A percentile compares a stretch with the other conserved stretches of the same genome.
Conservation (phyloP, 306 rosid genomes). For the Vigna reflexopilosa region DNA sequence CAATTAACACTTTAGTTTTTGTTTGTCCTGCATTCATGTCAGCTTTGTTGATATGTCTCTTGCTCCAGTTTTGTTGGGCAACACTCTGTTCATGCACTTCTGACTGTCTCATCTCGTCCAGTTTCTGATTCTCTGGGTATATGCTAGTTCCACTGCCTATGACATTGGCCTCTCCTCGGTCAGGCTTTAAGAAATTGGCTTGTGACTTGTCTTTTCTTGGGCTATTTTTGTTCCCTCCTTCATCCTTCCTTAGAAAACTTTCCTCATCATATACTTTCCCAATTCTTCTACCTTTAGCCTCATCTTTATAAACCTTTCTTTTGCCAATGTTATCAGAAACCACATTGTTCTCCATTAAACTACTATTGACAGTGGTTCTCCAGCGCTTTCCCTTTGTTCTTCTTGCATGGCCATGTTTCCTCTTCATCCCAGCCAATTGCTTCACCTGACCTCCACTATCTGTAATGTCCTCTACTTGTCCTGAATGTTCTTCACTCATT, state of each 20-base stretch:
- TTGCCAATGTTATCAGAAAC: slow-evolving; percentile 33
- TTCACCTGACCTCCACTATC: slow-evolving; percentile 31
- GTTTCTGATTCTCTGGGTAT: slow-evolving; percentile 21
- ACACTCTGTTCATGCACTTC: slow-evolving; percentile 38
- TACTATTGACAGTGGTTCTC: slow-evolving; percentile 53
- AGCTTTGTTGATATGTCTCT: slow-evolving; percentile 37
- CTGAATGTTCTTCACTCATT: slow-evolving; percentile 29
- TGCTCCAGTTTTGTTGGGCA: slow-evolving; percentile 45
- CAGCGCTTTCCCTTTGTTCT: slow-evolving; percentile 54
- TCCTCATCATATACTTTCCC: slow-evolving; percentile 28
- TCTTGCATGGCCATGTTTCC: slow-evolving; percentile 47
- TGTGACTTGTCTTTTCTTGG: slow-evolving; percentile 33
- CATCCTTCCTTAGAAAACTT: slow-evolving; percentile 22
- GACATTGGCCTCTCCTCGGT: slow-evolving; percentile 31
- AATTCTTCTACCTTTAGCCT: slow-evolving; percentile 27
- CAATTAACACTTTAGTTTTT: slow-evolving; percentile 16
- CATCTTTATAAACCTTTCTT: slow-evolving; percentile 43
- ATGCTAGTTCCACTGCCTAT: slow-evolving; percentile 18
- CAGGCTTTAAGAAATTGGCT: slow-evolving; percentile 31
- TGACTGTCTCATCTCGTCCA: slow-evolving; percentile 20
- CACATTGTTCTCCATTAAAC: slow-evolving; percentile 47
- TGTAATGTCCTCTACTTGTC: slow-evolving; percentile 34
- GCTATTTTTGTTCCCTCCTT: not conserved
- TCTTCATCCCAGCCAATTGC: slow-evolving; percentile 35
- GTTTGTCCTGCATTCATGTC: slow-evolving; percentile 36